Conservation (phyloP, 768 basidiomycete genomes). For the Panaeolus cyanescens region DNA sequence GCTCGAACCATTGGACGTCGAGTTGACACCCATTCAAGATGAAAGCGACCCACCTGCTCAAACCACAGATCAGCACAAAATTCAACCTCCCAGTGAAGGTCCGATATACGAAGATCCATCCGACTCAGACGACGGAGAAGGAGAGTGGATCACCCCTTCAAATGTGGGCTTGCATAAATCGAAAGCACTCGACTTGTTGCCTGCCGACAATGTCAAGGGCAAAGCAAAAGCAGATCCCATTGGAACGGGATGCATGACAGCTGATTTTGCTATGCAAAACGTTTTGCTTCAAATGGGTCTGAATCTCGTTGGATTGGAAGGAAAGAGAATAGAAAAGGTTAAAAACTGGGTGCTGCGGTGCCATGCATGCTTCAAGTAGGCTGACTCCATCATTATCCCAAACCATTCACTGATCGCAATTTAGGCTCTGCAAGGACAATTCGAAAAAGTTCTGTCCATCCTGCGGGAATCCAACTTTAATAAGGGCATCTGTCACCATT, state of each 20-base stretch:
- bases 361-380: constrained; percentile 99
- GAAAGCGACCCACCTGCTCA: constrained; percentile 9
- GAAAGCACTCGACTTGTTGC: constrained; percentile 79
- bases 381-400: constrained; percentile 12
- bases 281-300: constrained; percentile 93
- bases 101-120: constrained; percentile 76
- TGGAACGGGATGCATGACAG: constrained; percentile 90
- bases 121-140: constrained; percentile 80
- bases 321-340: constrained; percentile 86
- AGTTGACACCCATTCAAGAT: constrained; percentile 38
- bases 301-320: constrained; percentile 86
- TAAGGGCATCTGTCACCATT: constrained; percentile 90
- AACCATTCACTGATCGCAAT: constrained; percentile 2
- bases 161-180: constrained; percentile 90
- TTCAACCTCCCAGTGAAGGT: constrained; percentile 7
- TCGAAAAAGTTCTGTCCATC: constrained; percentile 97
- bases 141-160: constrained; percentile 95
- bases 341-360: constrained; percentile 97
- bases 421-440: constrained; percentile 92
- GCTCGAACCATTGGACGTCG: constrained; percentile 47
- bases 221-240: constrained; percentile 46
- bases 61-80: neutral
- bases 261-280: constrained; percentile 99
- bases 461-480: constrained; percentile 89
- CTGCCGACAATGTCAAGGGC: constrained; percentile 45